Conservation (phyloP, 495 filamentous ascomycete species). For the Annulohypoxylon bovei region DNA sequence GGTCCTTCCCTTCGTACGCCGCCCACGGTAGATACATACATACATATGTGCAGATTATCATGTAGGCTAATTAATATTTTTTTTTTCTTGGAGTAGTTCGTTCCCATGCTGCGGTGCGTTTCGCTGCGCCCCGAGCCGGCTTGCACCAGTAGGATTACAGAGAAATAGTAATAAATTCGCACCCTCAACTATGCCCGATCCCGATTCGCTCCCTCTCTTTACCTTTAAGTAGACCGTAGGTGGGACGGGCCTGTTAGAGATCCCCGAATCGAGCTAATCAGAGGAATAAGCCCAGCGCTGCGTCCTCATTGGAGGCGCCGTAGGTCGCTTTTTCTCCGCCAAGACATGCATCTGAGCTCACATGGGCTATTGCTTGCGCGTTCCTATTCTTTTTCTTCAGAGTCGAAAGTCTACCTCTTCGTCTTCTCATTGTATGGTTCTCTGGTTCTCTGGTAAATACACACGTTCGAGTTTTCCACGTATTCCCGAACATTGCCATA, state of each 20-base stretch:
- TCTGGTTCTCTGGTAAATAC: conserved; percentile 21
- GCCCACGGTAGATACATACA: neutral
- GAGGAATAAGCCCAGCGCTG: neutral
- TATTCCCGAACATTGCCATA: conserved; percentile 33
- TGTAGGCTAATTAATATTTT: conserved; percentile 15
- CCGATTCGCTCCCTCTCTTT: conserved; percentile 15
- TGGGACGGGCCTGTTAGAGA: neutral
- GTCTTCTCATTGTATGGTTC: conserved; percentile 32
- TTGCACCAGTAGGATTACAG: conserved; percentile 10
- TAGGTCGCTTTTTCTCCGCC: conserved; percentile 13
- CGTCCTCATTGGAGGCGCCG: conserved; percentile 5
- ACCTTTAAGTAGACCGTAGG: neutral
- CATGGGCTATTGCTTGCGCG: conserved; percentile 29
- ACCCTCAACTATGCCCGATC: conserved; percentile 29
- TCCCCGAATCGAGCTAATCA: conserved; percentile 14
- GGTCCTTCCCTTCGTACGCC: neutral
- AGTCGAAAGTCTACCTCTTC: conserved; percentile 38
- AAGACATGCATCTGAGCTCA: conserved; percentile 37
- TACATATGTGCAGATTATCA: neutral
- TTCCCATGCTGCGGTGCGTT: neutral
- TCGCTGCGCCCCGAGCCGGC: conserved; percentile 39
- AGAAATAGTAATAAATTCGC: conserved; percentile 17
- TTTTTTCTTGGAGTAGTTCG: conserved; percentile 17
- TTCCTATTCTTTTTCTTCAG: conserved; percentile 41
- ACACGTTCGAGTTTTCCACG: neutral